These are phyloP conservation scores for Boletales sp. DNA, from an alignment of 768 basidiomycete species.

Conservation along the genomic window DNA sequence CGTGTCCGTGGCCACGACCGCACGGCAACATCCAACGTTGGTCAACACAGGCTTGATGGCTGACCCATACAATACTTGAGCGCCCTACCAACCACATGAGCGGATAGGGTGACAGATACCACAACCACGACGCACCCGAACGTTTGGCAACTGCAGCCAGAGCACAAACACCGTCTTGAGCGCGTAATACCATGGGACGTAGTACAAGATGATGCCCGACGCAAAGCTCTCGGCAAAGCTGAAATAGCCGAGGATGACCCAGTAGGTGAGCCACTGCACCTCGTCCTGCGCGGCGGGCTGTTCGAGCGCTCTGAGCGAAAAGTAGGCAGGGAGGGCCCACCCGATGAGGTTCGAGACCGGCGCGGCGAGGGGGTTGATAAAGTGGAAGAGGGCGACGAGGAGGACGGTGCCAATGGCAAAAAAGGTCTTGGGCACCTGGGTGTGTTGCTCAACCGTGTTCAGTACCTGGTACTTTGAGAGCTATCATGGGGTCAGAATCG, in stretches of 20 bases:
- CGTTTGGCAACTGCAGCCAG: conserved; percentile 85
- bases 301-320: conserved; percentile 94
- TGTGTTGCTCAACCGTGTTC: conserved; percentile 81
- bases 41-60: conserved; percentile 78
- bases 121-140: conserved; percentile 58
- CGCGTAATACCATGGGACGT: conserved; percentile 91
- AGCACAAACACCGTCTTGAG: conserved; percentile 89
- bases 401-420: conserved; percentile 69
- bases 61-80: conserved; percentile 73
- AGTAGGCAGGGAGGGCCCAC: conserved; percentile 91
- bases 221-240: conserved; percentile 90
- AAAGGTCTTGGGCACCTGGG: conserved; percentile 91
- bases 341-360: conserved; percentile 94
- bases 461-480: conserved; percentile 85
- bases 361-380: conserved; percentile 86
- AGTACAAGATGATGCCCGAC: conserved; percentile 81
- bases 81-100: conserved; percentile 56
- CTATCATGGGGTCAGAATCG: conserved; percentile 33
- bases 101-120: background rate
- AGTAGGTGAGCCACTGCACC: conserved; percentile 97
- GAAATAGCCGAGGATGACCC: conserved; percentile 92
- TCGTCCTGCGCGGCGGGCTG: conserved; percentile 78
- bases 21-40: conserved; percentile 48
- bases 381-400: conserved; percentile 70
- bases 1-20: conserved; percentile 46